phyloP scores from a whole-genome alignment of 228 moss, liverwort and hornwort species.

The Sphagnum magellanicum region DNA sequence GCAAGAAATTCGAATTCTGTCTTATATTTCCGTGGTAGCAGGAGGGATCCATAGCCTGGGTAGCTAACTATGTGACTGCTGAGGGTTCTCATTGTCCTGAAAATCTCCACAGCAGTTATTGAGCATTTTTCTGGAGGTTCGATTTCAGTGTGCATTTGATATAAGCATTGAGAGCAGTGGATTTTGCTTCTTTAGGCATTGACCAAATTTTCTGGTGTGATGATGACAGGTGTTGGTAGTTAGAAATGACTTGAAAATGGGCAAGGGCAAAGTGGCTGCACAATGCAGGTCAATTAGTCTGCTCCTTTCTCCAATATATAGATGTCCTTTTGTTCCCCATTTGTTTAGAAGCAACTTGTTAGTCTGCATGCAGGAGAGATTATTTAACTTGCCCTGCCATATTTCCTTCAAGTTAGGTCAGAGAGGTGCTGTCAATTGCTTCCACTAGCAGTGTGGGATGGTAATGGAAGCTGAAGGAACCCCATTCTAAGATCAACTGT shows the following conservation, averaged over 20 bases:
- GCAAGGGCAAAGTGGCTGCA: constrained; percentile 96
- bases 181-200: not conserved
- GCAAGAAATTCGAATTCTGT: not conserved
- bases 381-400: too few relatives aligned
- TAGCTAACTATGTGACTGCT: constrained; percentile 5
- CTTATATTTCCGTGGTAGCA: not conserved
- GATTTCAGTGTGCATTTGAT: not conserved
- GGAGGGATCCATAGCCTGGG: constrained; percentile 5
- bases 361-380: too few relatives aligned
- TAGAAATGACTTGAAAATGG: constrained; percentile 91
- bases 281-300: constrained; percentile 63
- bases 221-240: constrained; percentile 74
- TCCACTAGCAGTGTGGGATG: too few relatives aligned
- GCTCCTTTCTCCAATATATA: not conserved
- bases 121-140: not conserved
- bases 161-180: not conserved
- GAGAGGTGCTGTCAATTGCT: too few relatives aligned
- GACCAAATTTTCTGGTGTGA: not conserved
- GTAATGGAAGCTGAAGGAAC: too few relatives aligned
- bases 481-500: too few relatives aligned
- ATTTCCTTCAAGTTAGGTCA: too few relatives aligned
- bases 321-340: too few relatives aligned
- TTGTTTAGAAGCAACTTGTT: too few relatives aligned
- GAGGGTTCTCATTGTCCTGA: constrained; percentile 7
- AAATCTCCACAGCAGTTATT: constrained; percentile 3